Base-by-base conservation (phyloP, 2,329 filamentous ascomycete genomes). In the Xylaria sp. region DNA sequence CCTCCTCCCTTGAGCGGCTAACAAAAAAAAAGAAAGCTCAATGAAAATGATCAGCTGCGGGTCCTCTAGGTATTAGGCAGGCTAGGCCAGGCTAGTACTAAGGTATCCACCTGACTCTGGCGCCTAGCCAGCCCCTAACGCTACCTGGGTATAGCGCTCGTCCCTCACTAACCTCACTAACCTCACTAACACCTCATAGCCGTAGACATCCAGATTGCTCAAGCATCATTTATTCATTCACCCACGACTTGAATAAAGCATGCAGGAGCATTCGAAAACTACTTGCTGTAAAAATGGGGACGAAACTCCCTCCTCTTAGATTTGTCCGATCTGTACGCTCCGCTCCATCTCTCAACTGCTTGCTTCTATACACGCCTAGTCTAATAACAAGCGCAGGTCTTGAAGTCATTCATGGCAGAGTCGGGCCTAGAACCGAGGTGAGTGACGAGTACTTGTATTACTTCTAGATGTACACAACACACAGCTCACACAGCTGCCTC, bases 351-450 rank as follows among this genome's bases (percentile, higher is more conserved):
- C n/a, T n/a, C n/a, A n/a, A 14, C 43, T 45, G 25, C 17, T 45
- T n/a, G n/a, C 11, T 38, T 1, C 19, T 46, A 15, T 38, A 40
- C 17, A 42, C 17, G n/a, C 37, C 2, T 11, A 9, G 57, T 40
- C 23, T 66, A 38, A 63, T 66, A 38, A 61, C 19, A 5, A 53
- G 25, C 19, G 15, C 61, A 95, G 92, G 92, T 96, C 49, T 85
- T 92, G 82, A 90, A 91, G 75, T 94, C 92, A 1, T 97, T 97
- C 77, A 87, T 91, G 80, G 85, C 86, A 68, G 91, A 92, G 67
- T 97, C 93, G 4, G 94, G 94, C 6, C 80, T 98, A 19, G 94
- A 97, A 77, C 92, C 92, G 75, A 91, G 91, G 94, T 96, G 74
- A 71, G 79, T 74, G 23, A 31, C n/a, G n/a, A 3, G 17, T 14